Conservation (phyloP, 202 grass and related monocot species). For the Panicum hallii region DNA sequence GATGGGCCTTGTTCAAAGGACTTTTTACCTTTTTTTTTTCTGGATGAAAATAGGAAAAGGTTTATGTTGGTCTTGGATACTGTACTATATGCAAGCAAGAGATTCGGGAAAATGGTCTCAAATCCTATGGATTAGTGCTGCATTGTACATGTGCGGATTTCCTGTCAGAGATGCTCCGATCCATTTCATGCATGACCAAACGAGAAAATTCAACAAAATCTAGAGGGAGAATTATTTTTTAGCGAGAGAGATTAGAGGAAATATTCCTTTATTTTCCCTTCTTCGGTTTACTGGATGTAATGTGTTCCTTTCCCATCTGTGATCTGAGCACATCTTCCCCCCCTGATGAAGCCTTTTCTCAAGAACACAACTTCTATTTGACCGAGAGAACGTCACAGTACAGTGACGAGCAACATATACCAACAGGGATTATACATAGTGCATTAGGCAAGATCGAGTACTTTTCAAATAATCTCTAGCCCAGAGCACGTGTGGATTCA, state of each 20-base stretch:
- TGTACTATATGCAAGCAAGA: neutral
- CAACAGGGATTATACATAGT: neutral
- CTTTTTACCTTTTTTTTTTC: neutral
- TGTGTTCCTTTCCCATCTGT: neutral
- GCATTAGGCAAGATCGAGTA: neutral
- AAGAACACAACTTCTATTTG: neutral
- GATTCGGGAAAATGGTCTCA: neutral
- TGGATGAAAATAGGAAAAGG: neutral
- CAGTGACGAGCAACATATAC: neutral
- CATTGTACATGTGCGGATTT: neutral
- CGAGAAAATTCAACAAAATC: neutral
- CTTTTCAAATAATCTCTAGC: conserved; percentile 2
- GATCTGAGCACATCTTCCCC: neutral
- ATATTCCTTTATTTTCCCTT: neutral
- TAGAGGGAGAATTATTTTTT: neutral
- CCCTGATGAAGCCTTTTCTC: neutral
- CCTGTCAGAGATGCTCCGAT: neutral
- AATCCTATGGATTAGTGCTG: neutral
- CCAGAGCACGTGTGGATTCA: conserved; percentile 32
- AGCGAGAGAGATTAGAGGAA: neutral
- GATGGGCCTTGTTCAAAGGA: neutral
- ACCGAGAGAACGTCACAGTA: neutral
- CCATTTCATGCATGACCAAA: neutral
- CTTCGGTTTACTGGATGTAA: neutral
- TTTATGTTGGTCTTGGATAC: neutral